Conservation (phyloP, 208 protist genomes). For the Leishmania mexicana region DNA sequence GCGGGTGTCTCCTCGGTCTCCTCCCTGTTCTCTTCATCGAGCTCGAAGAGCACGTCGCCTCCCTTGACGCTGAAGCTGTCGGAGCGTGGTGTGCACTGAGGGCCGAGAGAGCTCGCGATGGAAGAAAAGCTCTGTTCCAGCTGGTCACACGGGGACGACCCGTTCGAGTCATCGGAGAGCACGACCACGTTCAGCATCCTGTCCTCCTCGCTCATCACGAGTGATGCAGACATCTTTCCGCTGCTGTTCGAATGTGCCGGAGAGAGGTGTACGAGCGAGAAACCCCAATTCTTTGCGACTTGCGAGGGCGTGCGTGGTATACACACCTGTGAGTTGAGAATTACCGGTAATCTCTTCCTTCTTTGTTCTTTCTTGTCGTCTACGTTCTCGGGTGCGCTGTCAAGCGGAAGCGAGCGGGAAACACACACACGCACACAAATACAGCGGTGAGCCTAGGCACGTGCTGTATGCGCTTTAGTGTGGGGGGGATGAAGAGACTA, state of each 20-base stretch:
- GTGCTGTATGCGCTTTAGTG: not conserved
- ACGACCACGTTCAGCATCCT: constrained; percentile 22
- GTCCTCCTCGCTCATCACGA: constrained; percentile 6
- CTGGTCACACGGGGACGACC: constrained; percentile 30
- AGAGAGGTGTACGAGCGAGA: not conserved
- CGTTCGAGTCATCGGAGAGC: constrained; percentile 31
- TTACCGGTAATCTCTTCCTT: not conserved
- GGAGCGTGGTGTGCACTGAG: constrained; percentile 26
- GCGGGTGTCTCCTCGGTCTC: constrained; percentile 24
- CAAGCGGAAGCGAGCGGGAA: not conserved
- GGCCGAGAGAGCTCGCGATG: constrained; percentile 44
- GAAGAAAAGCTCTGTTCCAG: constrained; percentile 37
- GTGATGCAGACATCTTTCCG: constrained; percentile 3
- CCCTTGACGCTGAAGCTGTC: constrained; percentile 18
- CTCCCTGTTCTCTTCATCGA: constrained; percentile 33
- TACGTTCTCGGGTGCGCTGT: not conserved
- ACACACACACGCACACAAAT: not conserved
- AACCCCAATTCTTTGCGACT: not conserved
- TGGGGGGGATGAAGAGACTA: not conserved
- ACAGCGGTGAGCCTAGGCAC: not conserved
- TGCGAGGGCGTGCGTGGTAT: not conserved
- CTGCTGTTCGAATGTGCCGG: not conserved
- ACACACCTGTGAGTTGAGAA: not conserved
- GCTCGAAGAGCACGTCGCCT: constrained; percentile 21
- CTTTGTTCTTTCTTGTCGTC: not conserved